phyloP scores from a whole-genome alignment of 2,329 filamentous ascomycete genomes.

The Hypoxylon sp. region DNA sequence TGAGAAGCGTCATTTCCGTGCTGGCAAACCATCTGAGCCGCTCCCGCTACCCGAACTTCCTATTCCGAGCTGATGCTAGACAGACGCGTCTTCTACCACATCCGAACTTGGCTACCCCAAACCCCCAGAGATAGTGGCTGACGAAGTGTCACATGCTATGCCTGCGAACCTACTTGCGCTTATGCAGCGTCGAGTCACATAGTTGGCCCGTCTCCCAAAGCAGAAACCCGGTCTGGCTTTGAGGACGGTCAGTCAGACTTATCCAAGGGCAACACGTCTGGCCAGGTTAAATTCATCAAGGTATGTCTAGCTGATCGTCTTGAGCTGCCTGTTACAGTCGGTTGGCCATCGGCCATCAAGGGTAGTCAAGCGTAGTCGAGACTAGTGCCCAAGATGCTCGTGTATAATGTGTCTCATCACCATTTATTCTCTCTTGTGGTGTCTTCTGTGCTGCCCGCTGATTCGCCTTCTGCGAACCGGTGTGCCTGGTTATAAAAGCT shows the following conservation, averaged over 20 bases:
- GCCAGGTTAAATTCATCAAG: not conserved
- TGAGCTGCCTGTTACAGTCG: not conserved
- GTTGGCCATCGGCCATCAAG: slow-evolving; percentile 9
- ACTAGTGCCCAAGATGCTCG: not conserved
- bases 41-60: slow-evolving; percentile 1
- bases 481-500: slow-evolving; percentile 6
- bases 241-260: not conserved
- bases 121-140: not conserved
- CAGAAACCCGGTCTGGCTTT: not conserved
- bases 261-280: not conserved
- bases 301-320: not conserved
- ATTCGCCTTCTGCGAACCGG: slow-evolving; percentile 9
- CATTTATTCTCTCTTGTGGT: slow-evolving; percentile 4
- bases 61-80: not conserved
- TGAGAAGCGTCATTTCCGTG: not conserved
- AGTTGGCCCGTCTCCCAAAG: not conserved
- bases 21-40: slow-evolving; percentile 7
- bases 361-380: not conserved
- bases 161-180: slow-evolving; percentile 6
- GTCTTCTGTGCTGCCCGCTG: slow-evolving; percentile 2
- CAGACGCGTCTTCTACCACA: slow-evolving; percentile 1
- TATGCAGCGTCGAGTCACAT: not conserved
- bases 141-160: not conserved
- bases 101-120: slow-evolving; percentile 1
- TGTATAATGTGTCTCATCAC: slow-evolving; percentile 11